Base-by-base conservation (phyloP, 768 basidiomycete genomes). In the Amanita muscaria region DNA sequence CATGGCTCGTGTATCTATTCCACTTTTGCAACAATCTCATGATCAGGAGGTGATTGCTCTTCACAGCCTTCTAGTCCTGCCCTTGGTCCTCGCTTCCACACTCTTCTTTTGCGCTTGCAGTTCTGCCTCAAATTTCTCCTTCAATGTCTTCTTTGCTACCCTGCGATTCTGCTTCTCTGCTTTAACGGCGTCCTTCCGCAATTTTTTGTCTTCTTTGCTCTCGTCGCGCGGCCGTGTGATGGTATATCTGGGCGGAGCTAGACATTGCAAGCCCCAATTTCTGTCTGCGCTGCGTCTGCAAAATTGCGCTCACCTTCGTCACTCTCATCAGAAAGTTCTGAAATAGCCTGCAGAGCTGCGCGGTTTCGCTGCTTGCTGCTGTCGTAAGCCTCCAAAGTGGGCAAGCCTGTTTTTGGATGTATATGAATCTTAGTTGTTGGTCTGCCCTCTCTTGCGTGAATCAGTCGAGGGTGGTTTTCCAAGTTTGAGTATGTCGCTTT, bases 401-500 rank as follows among this genome's bases (percentile, higher is more conserved):
- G 91, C 7, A 92, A 64, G 2, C 89, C 90, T 0, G 86, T 90
- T 51, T 76, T 80, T 1, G 79, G 71, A 57, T 94, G 82, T 22
- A 93, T 65, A 22, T 61, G 56, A 51, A 93, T 88, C 59, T 77
- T 83, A 0, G 80, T 69, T 0, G 74, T 70, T 16, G 66, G 64
- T 54, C 67, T 72, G 31, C 63, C 56, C 48, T 78, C 72, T 25
- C 81, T 69, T 15, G 81, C 78, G 19, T 79, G 75, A 47, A 99
- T 92, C 24, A 96, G 66, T 7, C 83, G 78, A 0, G 96, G 96
- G 59, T 98, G 96, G 56, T 99, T 99, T 60, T 96, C 96, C 5
- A 97, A 71, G 57, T 96, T 99, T n/a, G 90, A 85, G 59, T 92
- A 93, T 8, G 93, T 97, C 7, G 86, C 94, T 46, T 38, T 96